Conservation (phyloP, 345 rosid genomes). For the Garcia nutans region DNA sequence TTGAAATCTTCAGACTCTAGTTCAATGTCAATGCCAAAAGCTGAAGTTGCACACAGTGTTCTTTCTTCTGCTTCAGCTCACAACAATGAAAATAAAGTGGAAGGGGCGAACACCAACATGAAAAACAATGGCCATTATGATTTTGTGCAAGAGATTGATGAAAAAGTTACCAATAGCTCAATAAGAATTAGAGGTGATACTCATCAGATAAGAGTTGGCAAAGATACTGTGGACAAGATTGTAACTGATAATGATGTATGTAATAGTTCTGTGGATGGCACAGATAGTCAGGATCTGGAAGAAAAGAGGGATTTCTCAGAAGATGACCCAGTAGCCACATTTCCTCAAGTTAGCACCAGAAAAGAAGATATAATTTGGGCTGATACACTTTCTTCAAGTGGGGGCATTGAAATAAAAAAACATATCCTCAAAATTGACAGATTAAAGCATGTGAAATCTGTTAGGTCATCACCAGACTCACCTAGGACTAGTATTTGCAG, state of each 20-base stretch:
- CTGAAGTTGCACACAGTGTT: slow-evolving; percentile 19
- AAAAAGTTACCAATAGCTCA: slow-evolving; percentile 16
- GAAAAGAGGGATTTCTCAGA: slow-evolving; percentile 23
- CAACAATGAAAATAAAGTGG: slow-evolving; percentile 27
- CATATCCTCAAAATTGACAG: slow-evolving; percentile 44
- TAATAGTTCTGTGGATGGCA: slow-evolving; percentile 27
- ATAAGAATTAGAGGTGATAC: background rate
- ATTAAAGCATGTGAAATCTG: slow-evolving; percentile 69
- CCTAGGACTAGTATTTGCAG: slow-evolving; percentile 37
- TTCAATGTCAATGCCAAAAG: slow-evolving; percentile 17
- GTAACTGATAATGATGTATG: slow-evolving; percentile 17
- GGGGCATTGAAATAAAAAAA: slow-evolving; percentile 36
- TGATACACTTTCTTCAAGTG: slow-evolving; percentile 29
- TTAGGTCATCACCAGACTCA: slow-evolving; percentile 61
- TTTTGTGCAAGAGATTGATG: slow-evolving; percentile 27
- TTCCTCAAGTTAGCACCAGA: slow-evolving; percentile 23
- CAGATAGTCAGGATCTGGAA: slow-evolving; percentile 20
- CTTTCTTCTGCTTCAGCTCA: slow-evolving; percentile 30
- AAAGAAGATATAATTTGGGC: slow-evolving; percentile 20
- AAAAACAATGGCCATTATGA: slow-evolving; percentile 18
- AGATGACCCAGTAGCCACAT: slow-evolving; percentile 23
- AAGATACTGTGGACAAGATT: slow-evolving; percentile 20
- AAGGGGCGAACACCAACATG: slow-evolving; percentile 22
- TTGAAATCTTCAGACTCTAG: slow-evolving; percentile 30
- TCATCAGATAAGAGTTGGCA: slow-evolving; percentile 17